These are phyloP conservation scores for Penicillium sp. DNA, from an alignment of 2,329 filamentous ascomycete genomes.

Conservation along the genomic window DNA sequence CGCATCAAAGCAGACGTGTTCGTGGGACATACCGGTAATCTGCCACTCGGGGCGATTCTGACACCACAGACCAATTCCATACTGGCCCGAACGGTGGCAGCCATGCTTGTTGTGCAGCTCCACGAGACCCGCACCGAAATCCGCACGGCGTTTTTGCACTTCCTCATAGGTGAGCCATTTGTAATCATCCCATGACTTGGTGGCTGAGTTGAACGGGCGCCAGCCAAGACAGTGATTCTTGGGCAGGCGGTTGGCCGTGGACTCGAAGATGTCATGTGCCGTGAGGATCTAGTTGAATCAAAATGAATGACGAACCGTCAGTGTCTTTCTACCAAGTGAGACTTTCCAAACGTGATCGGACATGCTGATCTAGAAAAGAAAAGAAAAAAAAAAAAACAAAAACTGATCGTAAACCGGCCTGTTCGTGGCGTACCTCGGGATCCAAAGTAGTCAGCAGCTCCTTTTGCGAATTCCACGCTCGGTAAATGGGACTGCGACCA, in stretches of 20 bases:
- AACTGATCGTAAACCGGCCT: neutral
- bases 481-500: slow-evolving; percentile 70
- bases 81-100: slow-evolving; percentile 56
- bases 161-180: slow-evolving; percentile 79
- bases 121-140: slow-evolving; percentile 78
- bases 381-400: neutral
- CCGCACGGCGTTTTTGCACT: slow-evolving; percentile 70
- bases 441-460: slow-evolving; percentile 66
- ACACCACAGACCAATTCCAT: slow-evolving; percentile 77
- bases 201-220: slow-evolving; percentile 69
- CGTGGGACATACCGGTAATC: slow-evolving; percentile 55
- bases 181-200: slow-evolving; percentile 69
- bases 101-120: slow-evolving; percentile 71
- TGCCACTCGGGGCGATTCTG: slow-evolving; percentile 88
- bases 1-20: too few relatives aligned
- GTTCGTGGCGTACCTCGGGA: slow-evolving; percentile 47
- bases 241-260: slow-evolving; percentile 55
- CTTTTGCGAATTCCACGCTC: slow-evolving; percentile 73
- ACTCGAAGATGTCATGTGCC: slow-evolving; percentile 75
- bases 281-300: slow-evolving; percentile 48
- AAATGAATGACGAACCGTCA: neutral
- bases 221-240: slow-evolving; percentile 71
- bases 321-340: too few relatives aligned
- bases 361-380: too few relatives aligned
- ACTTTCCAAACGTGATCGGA: too few relatives aligned